Conservation (phyloP, 192 early-diverging fungal species). For the Kappamyces sp. region DNA sequence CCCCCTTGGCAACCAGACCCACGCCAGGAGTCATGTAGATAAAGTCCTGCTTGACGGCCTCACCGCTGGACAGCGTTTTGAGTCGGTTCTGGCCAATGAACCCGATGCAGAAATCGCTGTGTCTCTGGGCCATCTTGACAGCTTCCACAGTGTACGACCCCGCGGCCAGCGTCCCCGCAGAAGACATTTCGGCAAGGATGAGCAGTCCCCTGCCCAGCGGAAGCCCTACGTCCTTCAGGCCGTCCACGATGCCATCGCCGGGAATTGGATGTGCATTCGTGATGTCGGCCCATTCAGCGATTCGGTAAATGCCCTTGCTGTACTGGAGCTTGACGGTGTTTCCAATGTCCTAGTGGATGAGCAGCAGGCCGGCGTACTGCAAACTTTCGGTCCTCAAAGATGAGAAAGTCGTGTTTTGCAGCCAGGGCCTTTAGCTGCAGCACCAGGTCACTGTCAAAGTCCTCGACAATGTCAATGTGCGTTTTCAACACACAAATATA, state of each 20-base stretch:
- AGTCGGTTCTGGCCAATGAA: slow-evolving; percentile 77
- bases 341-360: slow-evolving; percentile 28
- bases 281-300: slow-evolving; percentile 93
- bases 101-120: slow-evolving; percentile 90
- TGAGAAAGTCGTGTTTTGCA: slow-evolving; percentile 87
- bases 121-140: slow-evolving; percentile 74
- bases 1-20: slow-evolving; percentile 71
- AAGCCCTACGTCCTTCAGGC: slow-evolving; percentile 81
- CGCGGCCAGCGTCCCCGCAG: slow-evolving; percentile 75
- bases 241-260: slow-evolving; percentile 90
- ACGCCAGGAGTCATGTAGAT: slow-evolving; percentile 96
- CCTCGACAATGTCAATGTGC: slow-evolving; percentile 87
- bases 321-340: slow-evolving; percentile 98
- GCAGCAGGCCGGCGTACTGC: not conserved
- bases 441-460: slow-evolving; percentile 87
- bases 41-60: slow-evolving; percentile 68
- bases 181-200: slow-evolving; percentile 96
- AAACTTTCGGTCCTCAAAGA: slow-evolving; percentile 51
- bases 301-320: slow-evolving; percentile 80
- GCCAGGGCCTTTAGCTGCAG: slow-evolving; percentile 66
- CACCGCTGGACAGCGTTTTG: slow-evolving; percentile 40
- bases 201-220: slow-evolving; percentile 72
- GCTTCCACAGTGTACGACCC: slow-evolving; percentile 81
- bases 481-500: slow-evolving; percentile 97
- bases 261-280: slow-evolving; percentile 94